phyloP scores from a whole-genome alignment of 768 basidiomycete species.

The Podaxis sp. region DNA sequence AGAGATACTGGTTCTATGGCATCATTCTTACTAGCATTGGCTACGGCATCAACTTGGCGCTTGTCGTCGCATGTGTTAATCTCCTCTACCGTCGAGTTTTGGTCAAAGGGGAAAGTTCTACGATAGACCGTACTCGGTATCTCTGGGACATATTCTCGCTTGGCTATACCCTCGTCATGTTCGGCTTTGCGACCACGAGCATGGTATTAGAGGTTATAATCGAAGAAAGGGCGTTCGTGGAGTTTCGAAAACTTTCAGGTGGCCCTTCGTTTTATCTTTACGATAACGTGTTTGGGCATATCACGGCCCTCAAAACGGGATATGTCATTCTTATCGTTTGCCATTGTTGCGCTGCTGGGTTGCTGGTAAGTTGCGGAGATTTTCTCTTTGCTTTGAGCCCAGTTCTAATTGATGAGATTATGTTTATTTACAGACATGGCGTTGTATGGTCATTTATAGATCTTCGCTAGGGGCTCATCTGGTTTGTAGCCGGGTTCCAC shows the following conservation, averaged over 20 bases:
- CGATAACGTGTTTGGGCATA: background rate
- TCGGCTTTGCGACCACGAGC: slow-evolving; percentile 2
- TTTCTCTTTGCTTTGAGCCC: background rate
- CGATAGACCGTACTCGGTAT: background rate
- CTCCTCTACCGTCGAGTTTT: background rate
- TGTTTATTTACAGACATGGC: background rate
- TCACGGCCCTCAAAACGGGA: background rate
- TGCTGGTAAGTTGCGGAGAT: background rate
- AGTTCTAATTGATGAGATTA: background rate
- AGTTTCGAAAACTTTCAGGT: background rate
- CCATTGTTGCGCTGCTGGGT: background rate
- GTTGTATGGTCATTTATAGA: background rate
- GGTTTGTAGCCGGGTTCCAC: background rate
- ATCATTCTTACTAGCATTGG: slow-evolving; percentile 1
- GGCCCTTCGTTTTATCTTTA: slow-evolving; percentile 1
- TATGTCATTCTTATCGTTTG: background rate
- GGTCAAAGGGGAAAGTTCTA: background rate
- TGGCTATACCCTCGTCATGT: background rate
- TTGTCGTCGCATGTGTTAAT: background rate
- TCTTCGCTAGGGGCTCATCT: background rate
- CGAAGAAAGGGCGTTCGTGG: background rate
- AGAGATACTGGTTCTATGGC: slow-evolving; percentile 8
- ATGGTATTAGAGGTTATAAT: background rate
- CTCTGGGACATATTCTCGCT: background rate
- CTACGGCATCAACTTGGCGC: background rate